These are phyloP conservation scores for Cercospora sojina DNA, from an alignment of 2,329 filamentous ascomycete species.

Conservation along the genomic window DNA sequence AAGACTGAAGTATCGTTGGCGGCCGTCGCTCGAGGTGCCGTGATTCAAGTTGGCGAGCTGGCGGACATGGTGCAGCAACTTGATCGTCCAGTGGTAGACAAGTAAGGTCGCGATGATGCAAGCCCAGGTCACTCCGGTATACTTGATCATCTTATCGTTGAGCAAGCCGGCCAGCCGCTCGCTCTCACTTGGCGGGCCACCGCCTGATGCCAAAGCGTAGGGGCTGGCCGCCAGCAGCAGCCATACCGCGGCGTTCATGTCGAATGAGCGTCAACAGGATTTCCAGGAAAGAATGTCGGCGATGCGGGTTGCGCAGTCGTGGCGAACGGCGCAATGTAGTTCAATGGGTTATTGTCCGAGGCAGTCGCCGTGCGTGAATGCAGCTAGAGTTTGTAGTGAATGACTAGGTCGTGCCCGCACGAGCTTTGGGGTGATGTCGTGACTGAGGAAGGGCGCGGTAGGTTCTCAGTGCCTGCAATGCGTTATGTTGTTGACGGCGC, in stretches of 20 bases:
- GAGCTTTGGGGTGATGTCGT: not conserved
- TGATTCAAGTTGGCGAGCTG: conserved; percentile 74
- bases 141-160: conserved; percentile 38
- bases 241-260: conserved; percentile 22
- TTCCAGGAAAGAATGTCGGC: not conserved
- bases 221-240: conserved; percentile 23
- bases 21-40: conserved; percentile 53
- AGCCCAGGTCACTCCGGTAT: conserved; percentile 54
- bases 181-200: conserved; percentile 10
- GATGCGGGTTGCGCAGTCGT: not conserved
- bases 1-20: conserved; percentile 72
- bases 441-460: not conserved
- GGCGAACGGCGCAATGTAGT: not conserved
- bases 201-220: conserved; percentile 15
- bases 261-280: not conserved
- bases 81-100: conserved; percentile 63
- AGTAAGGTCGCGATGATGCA: conserved; percentile 63
- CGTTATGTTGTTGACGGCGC: conserved; percentile 3
- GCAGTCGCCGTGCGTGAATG: not conserved
- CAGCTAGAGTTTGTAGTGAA: conserved; percentile 10
- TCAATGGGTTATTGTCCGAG: not conserved
- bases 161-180: conserved; percentile 20
- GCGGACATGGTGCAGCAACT: conserved; percentile 66
- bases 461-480: conserved; percentile 8
- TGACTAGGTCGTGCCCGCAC: conserved; percentile 18